Percentiles rank a stretch among this genome's conserved stretches.
Evolutionary conservation across 83 land plant species (phyloP).

Genomic region (Thuja plicata): DNA sequence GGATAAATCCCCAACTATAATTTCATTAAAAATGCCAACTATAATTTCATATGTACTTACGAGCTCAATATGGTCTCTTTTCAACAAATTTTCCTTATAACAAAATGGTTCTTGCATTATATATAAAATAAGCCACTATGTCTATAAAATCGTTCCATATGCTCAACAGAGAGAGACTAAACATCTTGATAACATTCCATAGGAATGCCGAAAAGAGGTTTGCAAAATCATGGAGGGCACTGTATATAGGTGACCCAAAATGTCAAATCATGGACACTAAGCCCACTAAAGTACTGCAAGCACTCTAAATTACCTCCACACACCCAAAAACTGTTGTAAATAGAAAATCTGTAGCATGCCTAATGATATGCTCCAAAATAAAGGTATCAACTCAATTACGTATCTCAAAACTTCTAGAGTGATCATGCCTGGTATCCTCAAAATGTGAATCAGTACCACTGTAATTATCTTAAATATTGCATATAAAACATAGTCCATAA

Average conservation of each 20-base stretch:
- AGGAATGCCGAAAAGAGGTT: not conserved
- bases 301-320: not conserved
- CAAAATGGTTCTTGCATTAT: too few relatives aligned
- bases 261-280: not conserved
- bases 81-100: too few relatives aligned
- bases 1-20: too few relatives aligned
- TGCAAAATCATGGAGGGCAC: not conserved
- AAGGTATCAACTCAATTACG: not conserved
- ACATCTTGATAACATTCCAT: slow-evolving; percentile 1
- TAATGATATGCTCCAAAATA: not conserved
- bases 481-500: not conserved
- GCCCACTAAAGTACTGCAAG: not conserved
- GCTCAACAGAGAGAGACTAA: not conserved
- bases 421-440: not conserved
- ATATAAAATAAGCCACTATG: not conserved
- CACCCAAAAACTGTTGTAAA: not conserved
- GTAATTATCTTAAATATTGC: not conserved
- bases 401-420: not conserved
- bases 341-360: not conserved
- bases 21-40: too few relatives aligned
- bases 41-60: too few relatives aligned
- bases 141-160: not conserved
- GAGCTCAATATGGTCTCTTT: too few relatives aligned
- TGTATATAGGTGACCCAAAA: not conserved
- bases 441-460: not conserved